A percentile compares a stretch with the other conserved stretches of the same genome.
These are phyloP conservation scores for Spiromastix sp. DNA, from an alignment of 2,329 filamentous ascomycete species.

Conservation along the genomic window DNA sequence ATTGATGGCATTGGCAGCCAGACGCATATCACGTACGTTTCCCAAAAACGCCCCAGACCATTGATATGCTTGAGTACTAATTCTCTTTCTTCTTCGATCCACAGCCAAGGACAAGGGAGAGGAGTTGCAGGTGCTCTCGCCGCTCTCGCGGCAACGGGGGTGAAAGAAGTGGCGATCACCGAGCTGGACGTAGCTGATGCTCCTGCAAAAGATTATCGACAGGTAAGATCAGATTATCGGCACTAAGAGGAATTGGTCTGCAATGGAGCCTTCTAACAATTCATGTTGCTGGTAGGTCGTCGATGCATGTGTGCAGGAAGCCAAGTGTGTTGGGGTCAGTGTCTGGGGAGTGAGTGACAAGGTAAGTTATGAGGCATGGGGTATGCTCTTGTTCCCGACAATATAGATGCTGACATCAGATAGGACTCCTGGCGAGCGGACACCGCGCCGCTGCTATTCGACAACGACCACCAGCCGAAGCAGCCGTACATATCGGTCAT, in stretches of 20 bases:
- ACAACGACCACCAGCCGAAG: constrained; percentile 32
- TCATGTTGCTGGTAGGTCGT: too few relatives aligned
- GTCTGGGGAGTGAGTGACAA: constrained; percentile 45
- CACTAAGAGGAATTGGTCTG: too few relatives aligned
- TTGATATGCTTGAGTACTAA: too few relatives aligned
- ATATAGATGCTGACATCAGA: not conserved
- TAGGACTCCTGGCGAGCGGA: constrained; percentile 32
- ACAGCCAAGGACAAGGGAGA: not conserved
- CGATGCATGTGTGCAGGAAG: constrained; percentile 47
- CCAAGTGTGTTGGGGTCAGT: constrained; percentile 56
- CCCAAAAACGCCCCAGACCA: too few relatives aligned
- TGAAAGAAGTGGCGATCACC: constrained; percentile 52
- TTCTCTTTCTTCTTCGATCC: too few relatives aligned
- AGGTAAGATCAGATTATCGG: too few relatives aligned
- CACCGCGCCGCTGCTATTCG: constrained; percentile 32
- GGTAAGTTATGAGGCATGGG: constrained; percentile 7
- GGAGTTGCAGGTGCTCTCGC: constrained; percentile 31
- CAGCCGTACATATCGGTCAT: not conserved
- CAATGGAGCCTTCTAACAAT: too few relatives aligned
- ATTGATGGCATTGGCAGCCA: constrained; percentile 58
- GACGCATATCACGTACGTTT: constrained; percentile 36
- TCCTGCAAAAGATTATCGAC: constrained; percentile 45
- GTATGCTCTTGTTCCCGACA: not conserved
- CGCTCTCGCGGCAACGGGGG: constrained; percentile 40
- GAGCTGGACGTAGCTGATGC: constrained; percentile 58